Evolutionary conservation across 2,329 filamentous ascomycete genomes (phyloP), one percentile per base, ranked within the genome.

Genomic region (Colletotrichum liaoningense): DNA sequence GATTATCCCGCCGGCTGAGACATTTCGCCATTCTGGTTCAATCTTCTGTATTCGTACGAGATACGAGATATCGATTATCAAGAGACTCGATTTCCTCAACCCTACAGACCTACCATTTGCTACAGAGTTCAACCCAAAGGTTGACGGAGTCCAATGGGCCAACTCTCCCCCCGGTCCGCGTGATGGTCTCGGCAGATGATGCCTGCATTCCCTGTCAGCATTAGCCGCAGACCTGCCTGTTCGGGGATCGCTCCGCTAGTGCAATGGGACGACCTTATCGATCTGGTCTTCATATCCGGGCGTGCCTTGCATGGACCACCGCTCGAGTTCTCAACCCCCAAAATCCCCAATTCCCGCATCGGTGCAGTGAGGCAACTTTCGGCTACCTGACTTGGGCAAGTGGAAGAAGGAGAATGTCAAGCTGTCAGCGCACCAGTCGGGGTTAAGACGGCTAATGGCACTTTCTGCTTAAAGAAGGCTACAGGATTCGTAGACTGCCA

Each of bases 141-240:
- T 26, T 24, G 22, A 14, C 14, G 7, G 38, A n/a, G 7, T 8
- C 9, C n/a, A 30, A 26, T n/a, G 38, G 57, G 16, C 24, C 16
- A n/a, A 38, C 42, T 33, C 42, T 9, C n/a, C 35, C 33, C 59
- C 54, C 19, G 14, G 64, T 26, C 30, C 70, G 33, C 56, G 60
- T 38, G 54, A 60, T 30, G n/a, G 67, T 52, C 60, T 71, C 67
- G 71, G 71, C 33, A 73, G 46, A 73, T 71, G 59, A 70, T 46
- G 26, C 54, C 67, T 60, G 49, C 62, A 19, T 42, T 42, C 38
- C 38, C 38, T 19, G 38, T 42, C 38, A 56, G 14, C 62, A 26
- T 26, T 54, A 64, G 59, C 66, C 66, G 66, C 71, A 73, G 67
- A 73, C 71, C 71, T 74, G 56, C 71, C 68, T 67, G n/a, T 63